Evolutionary conservation across 2,329 filamentous ascomycete genomes (phyloP), one percentile per base, ranked within the genome.

Genomic region (Penicillium concentricum): DNA sequence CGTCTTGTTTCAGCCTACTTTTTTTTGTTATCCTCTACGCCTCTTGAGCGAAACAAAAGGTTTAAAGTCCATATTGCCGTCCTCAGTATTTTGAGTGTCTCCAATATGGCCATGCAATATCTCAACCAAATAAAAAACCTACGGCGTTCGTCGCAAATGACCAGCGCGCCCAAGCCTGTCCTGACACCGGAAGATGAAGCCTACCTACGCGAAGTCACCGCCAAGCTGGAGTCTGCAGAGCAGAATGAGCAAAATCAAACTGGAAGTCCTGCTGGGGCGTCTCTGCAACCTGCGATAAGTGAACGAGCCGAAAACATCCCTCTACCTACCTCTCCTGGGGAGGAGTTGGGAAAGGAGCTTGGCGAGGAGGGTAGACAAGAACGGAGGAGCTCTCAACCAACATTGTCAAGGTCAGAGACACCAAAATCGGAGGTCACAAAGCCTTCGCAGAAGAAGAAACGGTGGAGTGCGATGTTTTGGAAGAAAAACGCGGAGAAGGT

Each of bases 121-220:
- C 69, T 80, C 53, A 78, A 72, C 47, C 70, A 74, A 59, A 71
- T 78, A 45, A 76, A 73, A 53, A 66, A 70, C 53, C 77, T 74
- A 60, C 67, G 69, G 48, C 73, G 67, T 42, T 67, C 69, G 16
- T 71, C 73, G 56, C 64, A 67, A 61, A 51, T 64, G 51, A 54
- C 67, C 53, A 72, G 66, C 47, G 59, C 70, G 5, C 72, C 72
- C 30, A 70, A 68, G 47, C 78, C 65, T 67, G 79, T 87, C 3
- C 69, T 87, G n/a, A 84, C 81, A 18, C 78, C 82, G n/a, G 84
- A 85, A 64, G 84, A 87, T 59, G 82, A 86, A 62, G 75, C 78
- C 51, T 87, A 86, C 62, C 71, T 87, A 34, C 74, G 78, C 52
- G 73, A 74, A 34, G 79, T 85, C 32, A 79, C 79, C 3, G 76